Evolutionary conservation across 352 stramenopile genomes (phyloP).

Genomic region (Globisporangium iwayamae): DNA sequence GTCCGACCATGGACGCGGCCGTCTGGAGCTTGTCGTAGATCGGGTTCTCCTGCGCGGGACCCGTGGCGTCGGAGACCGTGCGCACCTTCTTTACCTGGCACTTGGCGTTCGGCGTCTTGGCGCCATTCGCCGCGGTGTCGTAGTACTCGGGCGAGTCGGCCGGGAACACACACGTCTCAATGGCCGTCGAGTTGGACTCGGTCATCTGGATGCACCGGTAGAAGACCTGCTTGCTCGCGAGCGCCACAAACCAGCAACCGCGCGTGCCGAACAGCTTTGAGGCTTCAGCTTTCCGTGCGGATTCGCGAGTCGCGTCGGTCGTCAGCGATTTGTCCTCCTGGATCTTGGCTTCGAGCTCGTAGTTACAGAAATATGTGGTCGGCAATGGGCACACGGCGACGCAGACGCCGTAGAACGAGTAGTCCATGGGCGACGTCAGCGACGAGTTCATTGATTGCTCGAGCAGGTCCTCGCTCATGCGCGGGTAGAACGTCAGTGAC

Average conservation of each 20-base stretch:
- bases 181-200: slow-evolving; percentile 48
- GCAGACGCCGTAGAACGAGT: slow-evolving; percentile 73
- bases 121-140: slow-evolving; percentile 35
- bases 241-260: slow-evolving; percentile 66
- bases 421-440: slow-evolving; percentile 34
- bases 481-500: slow-evolving; percentile 67
- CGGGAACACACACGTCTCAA: slow-evolving; percentile 70
- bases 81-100: slow-evolving; percentile 74
- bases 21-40: slow-evolving; percentile 72
- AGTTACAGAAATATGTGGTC: slow-evolving; percentile 69
- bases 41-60: slow-evolving; percentile 62
- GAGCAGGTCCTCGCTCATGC: slow-evolving; percentile 71
- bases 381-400: slow-evolving; percentile 45
- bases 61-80: slow-evolving; percentile 47
- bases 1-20: slow-evolving; percentile 36
- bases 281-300: slow-evolving; percentile 41
- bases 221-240: slow-evolving; percentile 61
- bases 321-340: slow-evolving; percentile 29
- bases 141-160: slow-evolving; percentile 70
- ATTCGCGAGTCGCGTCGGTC: slow-evolving; percentile 38
- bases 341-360: slow-evolving; percentile 61
- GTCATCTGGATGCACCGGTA: slow-evolving; percentile 80
- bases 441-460: slow-evolving; percentile 48
- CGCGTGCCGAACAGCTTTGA: slow-evolving; percentile 30
- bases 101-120: slow-evolving; percentile 50